Evolutionary conservation across 2,329 filamentous ascomycete genomes (phyloP).

Genomic region (Fonsecaea erecta): DNA sequence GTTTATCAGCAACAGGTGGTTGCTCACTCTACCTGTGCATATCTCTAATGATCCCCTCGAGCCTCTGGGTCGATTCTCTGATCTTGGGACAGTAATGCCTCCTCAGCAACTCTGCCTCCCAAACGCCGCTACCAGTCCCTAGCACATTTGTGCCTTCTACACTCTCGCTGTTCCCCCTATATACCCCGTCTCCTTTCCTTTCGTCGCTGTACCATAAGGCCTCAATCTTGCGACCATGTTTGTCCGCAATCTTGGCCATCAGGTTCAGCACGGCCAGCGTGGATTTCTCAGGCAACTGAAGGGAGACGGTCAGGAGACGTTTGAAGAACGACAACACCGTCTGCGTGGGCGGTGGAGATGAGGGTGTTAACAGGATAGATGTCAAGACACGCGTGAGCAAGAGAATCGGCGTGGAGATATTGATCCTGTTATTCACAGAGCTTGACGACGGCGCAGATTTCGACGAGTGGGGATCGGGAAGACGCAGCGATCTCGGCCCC

Average conservation of each 20-base stretch:
- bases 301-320: conserved; percentile 77
- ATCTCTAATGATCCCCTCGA: conserved; percentile 67
- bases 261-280: conserved; percentile 78
- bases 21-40: conserved; percentile 26
- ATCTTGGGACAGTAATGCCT: conserved; percentile 87
- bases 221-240: conserved; percentile 79
- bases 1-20: background rate
- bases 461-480: conserved; percentile 66
- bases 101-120: conserved; percentile 88
- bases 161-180: conserved; percentile 71
- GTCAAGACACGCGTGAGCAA: conserved; percentile 86
- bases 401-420: conserved; percentile 92
- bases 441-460: conserved; percentile 15
- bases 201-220: conserved; percentile 96
- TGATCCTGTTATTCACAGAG: conserved; percentile 71
- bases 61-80: conserved; percentile 70
- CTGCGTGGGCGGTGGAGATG: conserved; percentile 71
- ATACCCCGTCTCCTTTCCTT: conserved; percentile 85
- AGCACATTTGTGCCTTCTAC: conserved; percentile 90
- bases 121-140: conserved; percentile 72
- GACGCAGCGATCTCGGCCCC: conserved; percentile 72
- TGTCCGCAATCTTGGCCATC: conserved; percentile 75
- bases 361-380: conserved; percentile 76
- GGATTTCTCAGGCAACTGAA: conserved; percentile 92
- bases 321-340: conserved; percentile 92